phyloP scores from a whole-genome alignment of 305 asterid genomes.

The Fraxinus floribunda region DNA sequence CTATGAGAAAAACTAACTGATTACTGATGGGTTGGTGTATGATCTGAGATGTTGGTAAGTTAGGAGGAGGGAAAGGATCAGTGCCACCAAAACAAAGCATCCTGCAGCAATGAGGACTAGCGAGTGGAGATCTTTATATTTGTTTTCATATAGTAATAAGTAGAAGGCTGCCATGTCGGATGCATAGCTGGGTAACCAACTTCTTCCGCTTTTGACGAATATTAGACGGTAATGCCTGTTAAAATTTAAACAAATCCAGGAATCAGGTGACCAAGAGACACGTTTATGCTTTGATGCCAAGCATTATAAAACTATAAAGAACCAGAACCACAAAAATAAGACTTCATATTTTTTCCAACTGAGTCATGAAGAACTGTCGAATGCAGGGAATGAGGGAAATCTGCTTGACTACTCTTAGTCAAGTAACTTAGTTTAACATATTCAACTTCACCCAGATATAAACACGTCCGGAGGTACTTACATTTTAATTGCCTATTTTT shows the following conservation, averaged over 20 bases:
- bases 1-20: constrained; percentile 26
- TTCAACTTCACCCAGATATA: neutral
- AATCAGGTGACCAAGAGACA: neutral
- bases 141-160: constrained; percentile 35
- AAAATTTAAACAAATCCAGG: constrained; percentile 9
- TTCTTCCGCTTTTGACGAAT: neutral
- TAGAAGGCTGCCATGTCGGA: constrained; percentile 41
- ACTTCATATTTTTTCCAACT: neutral
- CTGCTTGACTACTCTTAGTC: neutral
- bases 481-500: neutral
- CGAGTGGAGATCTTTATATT: constrained; percentile 43
- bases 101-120: constrained; percentile 51
- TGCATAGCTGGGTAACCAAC: constrained; percentile 33
- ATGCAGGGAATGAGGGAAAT: neutral
- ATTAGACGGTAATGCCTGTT: constrained; percentile 22
- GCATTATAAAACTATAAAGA: neutral
- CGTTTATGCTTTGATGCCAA: neutral
- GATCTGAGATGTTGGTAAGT: constrained; percentile 74
- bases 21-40: constrained; percentile 81
- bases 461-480: neutral
- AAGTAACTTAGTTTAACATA: neutral
- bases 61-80: constrained; percentile 62
- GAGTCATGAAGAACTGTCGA: neutral
- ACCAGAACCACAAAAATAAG: neutral
- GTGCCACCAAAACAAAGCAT: constrained; percentile 51